phyloP scores from a whole-genome alignment of 2,329 filamentous ascomycete species.

The Cercospora sp. region DNA sequence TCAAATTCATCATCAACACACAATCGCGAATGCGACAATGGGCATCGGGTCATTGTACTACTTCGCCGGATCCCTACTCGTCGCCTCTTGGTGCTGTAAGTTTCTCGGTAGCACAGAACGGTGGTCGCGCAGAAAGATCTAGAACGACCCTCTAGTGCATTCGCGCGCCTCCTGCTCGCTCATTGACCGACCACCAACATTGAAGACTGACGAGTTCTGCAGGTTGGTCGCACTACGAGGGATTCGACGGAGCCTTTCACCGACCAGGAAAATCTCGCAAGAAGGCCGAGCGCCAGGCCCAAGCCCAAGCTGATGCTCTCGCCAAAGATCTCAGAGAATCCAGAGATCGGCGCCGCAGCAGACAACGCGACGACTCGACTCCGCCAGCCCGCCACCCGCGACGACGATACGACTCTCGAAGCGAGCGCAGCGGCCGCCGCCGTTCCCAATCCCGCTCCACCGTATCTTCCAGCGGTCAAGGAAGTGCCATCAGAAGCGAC shows the following conservation, averaged over 20 bases:
- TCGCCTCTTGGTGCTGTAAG: constrained; percentile 17
- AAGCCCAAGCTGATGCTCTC: constrained; percentile 11
- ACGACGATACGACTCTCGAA: neutral
- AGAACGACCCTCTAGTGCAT: neutral
- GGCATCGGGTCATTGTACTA: constrained; percentile 36
- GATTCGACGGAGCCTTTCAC: constrained; percentile 28
- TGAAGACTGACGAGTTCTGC: neutral
- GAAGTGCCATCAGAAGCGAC: neutral
- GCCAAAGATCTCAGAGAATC: constrained; percentile 5
- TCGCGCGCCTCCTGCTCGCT: constrained; percentile 17
- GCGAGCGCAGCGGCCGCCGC: neutral
- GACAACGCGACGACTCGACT: neutral
- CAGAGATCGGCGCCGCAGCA: neutral
- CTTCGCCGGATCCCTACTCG: constrained; percentile 25
- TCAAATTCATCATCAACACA: neutral
- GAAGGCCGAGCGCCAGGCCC: constrained; percentile 17
- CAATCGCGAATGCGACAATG: constrained; percentile 26
- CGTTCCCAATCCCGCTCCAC: constrained; percentile 1
- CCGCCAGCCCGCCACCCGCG: neutral
- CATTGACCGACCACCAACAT: neutral
- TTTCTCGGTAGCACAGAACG: neutral
- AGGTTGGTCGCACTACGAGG: constrained; percentile 30
- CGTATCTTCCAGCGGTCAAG: neutral
- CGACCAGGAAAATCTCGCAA: constrained; percentile 24
- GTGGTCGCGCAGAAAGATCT: neutral